Conservation (phyloP, 1,139 yeast species). For the Chernovozyma sophiae-reginae region DNA sequence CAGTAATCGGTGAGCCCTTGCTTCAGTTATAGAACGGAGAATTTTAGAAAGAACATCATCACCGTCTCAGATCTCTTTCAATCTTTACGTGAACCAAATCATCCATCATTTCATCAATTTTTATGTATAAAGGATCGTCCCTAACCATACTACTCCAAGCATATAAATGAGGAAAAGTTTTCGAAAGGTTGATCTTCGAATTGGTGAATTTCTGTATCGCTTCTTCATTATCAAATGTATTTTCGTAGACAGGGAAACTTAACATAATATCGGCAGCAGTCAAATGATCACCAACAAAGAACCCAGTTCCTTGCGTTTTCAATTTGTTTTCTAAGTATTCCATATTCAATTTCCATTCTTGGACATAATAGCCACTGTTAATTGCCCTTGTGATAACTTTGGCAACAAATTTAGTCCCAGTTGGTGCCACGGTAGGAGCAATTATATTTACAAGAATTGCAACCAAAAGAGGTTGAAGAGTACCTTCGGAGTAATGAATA, state of each 20-base stretch:
- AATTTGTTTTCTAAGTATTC: constrained; percentile 39
- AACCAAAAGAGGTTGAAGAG: constrained; percentile 45
- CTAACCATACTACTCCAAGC: constrained; percentile 37
- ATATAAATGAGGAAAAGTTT: constrained; percentile 28
- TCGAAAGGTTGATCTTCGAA: constrained; percentile 29
- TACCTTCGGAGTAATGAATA: constrained; percentile 55
- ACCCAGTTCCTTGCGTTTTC: constrained; percentile 38
- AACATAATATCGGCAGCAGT: constrained; percentile 59
- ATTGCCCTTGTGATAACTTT: constrained; percentile 38
- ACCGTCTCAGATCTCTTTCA: background rate
- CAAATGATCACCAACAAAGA: constrained; percentile 51
- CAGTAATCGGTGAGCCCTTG: no score
- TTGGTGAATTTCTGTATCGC: constrained; percentile 33
- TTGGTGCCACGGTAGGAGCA: constrained; percentile 42
- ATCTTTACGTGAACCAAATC: constrained; percentile 21
- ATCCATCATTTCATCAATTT: constrained; percentile 26
- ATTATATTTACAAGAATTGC: constrained; percentile 38
- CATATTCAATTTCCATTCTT: constrained; percentile 39
- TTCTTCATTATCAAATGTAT: constrained; percentile 37
- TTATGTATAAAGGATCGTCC: constrained; percentile 29
- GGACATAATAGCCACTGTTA: constrained; percentile 39
- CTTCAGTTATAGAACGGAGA: no score
- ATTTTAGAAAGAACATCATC: no score
- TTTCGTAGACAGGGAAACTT: constrained; percentile 43
- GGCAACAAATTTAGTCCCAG: constrained; percentile 40